Evolutionary conservation across 345 rosid genomes (phyloP).

Genomic region (Lumnitzera racemosa): DNA sequence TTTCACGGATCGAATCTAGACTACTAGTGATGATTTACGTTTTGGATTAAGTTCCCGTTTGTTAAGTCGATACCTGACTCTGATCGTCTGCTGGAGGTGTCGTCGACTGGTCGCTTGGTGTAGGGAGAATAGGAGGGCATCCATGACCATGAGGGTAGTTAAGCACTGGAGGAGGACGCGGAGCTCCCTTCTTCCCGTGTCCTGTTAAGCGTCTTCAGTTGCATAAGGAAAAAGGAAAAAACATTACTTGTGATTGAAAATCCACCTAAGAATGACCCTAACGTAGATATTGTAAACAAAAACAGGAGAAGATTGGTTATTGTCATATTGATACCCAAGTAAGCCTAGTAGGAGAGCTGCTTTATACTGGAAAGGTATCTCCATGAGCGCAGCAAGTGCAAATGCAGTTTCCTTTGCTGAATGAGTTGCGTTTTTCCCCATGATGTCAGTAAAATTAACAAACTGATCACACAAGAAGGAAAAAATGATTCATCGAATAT

Average conservation of each 20-base stretch:
- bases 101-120: slow-evolving; percentile 6
- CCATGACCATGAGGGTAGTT: slow-evolving; percentile 18
- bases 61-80: slow-evolving; percentile 31
- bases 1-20: background rate
- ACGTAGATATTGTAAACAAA: background rate
- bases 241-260: background rate
- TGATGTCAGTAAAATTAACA: slow-evolving; percentile 78
- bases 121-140: slow-evolving; percentile 10
- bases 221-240: slow-evolving; percentile 1
- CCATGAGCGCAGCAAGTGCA: slow-evolving; percentile 93
- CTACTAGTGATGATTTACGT: no score
- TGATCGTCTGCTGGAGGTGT: slow-evolving; percentile 25
- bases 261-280: no score
- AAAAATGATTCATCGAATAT: no score
- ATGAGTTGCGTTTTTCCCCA: slow-evolving; percentile 34
- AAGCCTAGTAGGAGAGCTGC: slow-evolving; percentile 52
- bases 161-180: slow-evolving; percentile 62
- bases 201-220: slow-evolving; percentile 35
- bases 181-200: slow-evolving; percentile 37
- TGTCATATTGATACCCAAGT: slow-evolving; percentile 47
- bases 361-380: slow-evolving; percentile 73
- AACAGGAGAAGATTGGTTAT: no score
- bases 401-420: slow-evolving; percentile 67
- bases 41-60: background rate
- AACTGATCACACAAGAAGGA: slow-evolving; percentile 31